These are phyloP conservation scores for Beauveria varroae DNA, from an alignment of 2,329 filamentous ascomycete genomes.

Conservation along the genomic window DNA sequence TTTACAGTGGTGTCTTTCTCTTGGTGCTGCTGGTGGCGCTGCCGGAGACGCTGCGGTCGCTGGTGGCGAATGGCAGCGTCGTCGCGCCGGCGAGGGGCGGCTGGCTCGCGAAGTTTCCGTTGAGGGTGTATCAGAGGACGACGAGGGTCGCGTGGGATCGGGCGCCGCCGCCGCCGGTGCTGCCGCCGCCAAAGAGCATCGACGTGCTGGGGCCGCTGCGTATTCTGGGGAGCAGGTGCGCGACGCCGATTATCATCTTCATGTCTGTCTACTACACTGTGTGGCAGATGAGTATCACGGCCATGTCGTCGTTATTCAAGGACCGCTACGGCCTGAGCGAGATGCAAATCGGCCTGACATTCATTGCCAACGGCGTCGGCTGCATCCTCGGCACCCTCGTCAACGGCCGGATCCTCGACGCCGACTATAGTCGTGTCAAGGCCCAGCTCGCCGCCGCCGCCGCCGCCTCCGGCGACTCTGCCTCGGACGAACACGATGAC, in stretches of 20 bases:
- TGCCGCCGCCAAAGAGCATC: slow-evolving; percentile 24
- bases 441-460: neutral
- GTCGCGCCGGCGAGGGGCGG: neutral
- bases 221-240: slow-evolving; percentile 37
- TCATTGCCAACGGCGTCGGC: slow-evolving; percentile 47
- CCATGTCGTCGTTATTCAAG: slow-evolving; percentile 42
- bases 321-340: slow-evolving; percentile 33
- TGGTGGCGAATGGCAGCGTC: slow-evolving; percentile 36
- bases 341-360: slow-evolving; percentile 41
- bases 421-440: slow-evolving; percentile 40
- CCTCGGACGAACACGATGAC: slow-evolving; percentile 2
- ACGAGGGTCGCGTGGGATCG: slow-evolving; percentile 16
- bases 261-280: slow-evolving; percentile 43
- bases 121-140: slow-evolving; percentile 24
- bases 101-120: slow-evolving; percentile 21
- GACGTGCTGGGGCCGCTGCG: slow-evolving; percentile 38
- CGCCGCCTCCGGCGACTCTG: neutral
- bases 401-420: slow-evolving; percentile 44
- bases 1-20: slow-evolving; percentile 31
- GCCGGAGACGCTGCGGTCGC: slow-evolving; percentile 35
- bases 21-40: slow-evolving; percentile 34
- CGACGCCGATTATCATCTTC: slow-evolving; percentile 37
- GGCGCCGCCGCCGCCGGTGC: slow-evolving; percentile 1
- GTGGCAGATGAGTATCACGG: slow-evolving; percentile 49
- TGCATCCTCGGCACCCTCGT: slow-evolving; percentile 45